phyloP scores from a whole-genome alignment of 345 rosid species.

The Durio zibethinus region DNA sequence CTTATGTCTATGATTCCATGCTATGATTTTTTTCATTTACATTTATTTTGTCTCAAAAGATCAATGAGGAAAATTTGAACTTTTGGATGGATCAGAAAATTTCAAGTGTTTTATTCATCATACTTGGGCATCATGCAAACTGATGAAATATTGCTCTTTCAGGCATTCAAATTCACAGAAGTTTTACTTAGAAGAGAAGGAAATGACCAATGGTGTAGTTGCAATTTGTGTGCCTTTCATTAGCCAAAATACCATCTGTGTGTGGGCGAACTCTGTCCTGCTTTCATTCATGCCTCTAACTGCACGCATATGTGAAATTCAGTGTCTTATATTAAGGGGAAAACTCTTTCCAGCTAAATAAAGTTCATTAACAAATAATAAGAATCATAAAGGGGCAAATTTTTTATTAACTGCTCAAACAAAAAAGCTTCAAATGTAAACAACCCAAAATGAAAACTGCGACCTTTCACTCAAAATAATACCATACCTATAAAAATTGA shows the following conservation, averaged over 20 bases:
- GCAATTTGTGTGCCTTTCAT: conserved; percentile 43
- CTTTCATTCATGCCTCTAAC: neutral
- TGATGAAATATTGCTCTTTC: conserved; percentile 11
- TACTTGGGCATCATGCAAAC: neutral
- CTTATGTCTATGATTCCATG: neutral
- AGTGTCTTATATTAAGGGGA: neutral
- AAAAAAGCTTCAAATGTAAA: neutral
- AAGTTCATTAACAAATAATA: neutral
- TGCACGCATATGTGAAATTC: neutral
- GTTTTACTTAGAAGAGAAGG: conserved; percentile 67
- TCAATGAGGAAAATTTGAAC: no score
- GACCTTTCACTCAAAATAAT: no score
- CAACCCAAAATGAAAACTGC: no score
- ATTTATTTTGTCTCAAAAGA: no score
- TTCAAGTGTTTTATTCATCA: no score
- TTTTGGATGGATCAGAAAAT: no score
- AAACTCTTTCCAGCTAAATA: neutral
- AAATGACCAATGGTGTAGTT: conserved; percentile 58
- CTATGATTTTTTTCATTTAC: no score
- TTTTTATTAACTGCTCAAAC: neutral
- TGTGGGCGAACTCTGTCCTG: conserved; percentile 20
- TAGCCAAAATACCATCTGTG: conserved; percentile 58
- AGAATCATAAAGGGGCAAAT: neutral
- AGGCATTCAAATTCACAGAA: conserved; percentile 62
- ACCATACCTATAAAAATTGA: no score